Conservation (phyloP, 441 rosid genomes). For the Mallotus japonicus region DNA sequence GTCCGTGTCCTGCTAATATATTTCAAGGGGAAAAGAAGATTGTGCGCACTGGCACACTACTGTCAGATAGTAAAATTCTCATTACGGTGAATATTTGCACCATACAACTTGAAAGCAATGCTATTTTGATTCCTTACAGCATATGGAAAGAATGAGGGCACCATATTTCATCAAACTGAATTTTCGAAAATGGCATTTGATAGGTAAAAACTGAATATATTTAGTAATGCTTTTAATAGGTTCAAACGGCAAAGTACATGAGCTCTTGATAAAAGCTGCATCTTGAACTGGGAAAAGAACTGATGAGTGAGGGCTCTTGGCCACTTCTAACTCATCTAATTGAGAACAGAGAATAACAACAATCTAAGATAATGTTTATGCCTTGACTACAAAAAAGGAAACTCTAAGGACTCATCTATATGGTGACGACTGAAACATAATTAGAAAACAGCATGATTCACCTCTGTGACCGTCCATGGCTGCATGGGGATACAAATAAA, state of each 20-base stretch:
- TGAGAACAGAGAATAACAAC: slow-evolving; percentile 22
- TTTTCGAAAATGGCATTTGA: neutral
- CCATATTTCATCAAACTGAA: too few species aligned
- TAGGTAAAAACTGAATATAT: neutral
- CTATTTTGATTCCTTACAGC: too few species aligned
- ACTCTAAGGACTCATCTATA: slow-evolving; percentile 25
- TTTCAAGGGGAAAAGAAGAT: neutral
- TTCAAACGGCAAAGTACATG: slow-evolving; percentile 22
- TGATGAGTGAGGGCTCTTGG: slow-evolving; percentile 45
- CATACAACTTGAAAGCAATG: too few species aligned
- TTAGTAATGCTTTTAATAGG: slow-evolving; percentile 16
- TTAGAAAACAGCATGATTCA: slow-evolving; percentile 22
- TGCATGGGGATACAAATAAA: slow-evolving; percentile 27
- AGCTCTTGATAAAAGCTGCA: slow-evolving; percentile 12
- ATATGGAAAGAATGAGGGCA: too few species aligned
- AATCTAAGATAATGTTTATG: slow-evolving; percentile 17
- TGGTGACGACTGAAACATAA: slow-evolving; percentile 17
- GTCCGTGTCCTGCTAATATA: neutral
- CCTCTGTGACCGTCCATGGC: slow-evolving; percentile 30
- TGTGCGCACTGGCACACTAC: too few species aligned
- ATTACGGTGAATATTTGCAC: too few species aligned
- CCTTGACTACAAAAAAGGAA: slow-evolving; percentile 16
- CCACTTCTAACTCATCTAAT: slow-evolving; percentile 48
- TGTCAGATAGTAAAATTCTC: too few species aligned
- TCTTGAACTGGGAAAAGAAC: slow-evolving; percentile 20